These are phyloP conservation scores for Vitis hybrid DNA, from an alignment of 177 flowering plant genomes.

Conservation along the genomic window DNA sequence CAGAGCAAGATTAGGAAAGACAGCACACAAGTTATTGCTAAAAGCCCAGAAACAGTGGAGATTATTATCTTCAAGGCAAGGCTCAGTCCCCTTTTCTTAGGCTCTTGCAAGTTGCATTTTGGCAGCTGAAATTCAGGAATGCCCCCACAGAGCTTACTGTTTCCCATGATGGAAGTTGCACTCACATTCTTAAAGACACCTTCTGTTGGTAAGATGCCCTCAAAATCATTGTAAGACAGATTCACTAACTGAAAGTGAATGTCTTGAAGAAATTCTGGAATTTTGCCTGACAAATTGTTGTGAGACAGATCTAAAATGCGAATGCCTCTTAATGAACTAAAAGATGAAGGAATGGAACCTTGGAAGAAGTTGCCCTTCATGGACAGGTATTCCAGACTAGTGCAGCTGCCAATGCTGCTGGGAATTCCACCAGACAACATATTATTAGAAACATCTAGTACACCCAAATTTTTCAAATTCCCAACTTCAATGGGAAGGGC, in stretches of 20 bases:
- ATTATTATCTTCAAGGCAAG: neutral
- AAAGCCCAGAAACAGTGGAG: neutral
- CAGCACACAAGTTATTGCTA: neutral
- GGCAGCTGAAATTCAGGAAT: slow-evolving; percentile 10
- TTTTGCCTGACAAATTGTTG: slow-evolving; percentile 26
- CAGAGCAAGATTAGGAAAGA: neutral
- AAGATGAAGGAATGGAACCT: slow-evolving; percentile 24
- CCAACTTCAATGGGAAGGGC: slow-evolving; percentile 15
- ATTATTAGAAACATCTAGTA: slow-evolving; percentile 21
- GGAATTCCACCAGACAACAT: slow-evolving; percentile 29
- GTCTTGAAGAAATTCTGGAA: slow-evolving; percentile 15
- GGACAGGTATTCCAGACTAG: slow-evolving; percentile 10
- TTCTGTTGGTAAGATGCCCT: slow-evolving; percentile 21
- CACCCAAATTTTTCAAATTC: slow-evolving; percentile 6
- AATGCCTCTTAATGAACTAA: slow-evolving; percentile 20
- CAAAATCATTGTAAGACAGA: slow-evolving; percentile 27
- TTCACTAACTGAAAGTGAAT: slow-evolving; percentile 10
- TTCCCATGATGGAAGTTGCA: slow-evolving; percentile 21
- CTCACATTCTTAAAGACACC: slow-evolving; percentile 23
- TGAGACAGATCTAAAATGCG: slow-evolving; percentile 24
- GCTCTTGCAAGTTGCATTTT: neutral
- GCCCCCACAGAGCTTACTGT: slow-evolving; percentile 31
- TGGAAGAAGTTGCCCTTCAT: slow-evolving; percentile 21
- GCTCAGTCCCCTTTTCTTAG: neutral
- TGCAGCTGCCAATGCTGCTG: slow-evolving; percentile 18